These are phyloP conservation scores for Penicillium griseofulvum DNA, from an alignment of 2,329 filamentous ascomycete species.

Conservation along the genomic window DNA sequence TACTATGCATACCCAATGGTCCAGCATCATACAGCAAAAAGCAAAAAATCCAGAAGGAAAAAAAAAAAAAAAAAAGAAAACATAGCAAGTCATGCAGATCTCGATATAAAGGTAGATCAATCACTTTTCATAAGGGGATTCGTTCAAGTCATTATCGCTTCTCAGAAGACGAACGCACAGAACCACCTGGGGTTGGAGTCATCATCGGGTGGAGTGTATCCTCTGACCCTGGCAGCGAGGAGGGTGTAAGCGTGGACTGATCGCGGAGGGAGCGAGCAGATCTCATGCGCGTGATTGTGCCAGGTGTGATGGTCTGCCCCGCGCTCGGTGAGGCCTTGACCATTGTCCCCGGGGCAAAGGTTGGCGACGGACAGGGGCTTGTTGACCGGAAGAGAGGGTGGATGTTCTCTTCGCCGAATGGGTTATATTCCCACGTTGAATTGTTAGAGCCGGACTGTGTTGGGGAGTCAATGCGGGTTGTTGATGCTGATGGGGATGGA, in stretches of 20 bases:
- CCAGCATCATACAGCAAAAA: conserved; percentile 5
- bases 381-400: conserved; percentile 58
- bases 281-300: conserved; percentile 38
- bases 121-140: conserved; percentile 31
- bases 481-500: conserved; percentile 21
- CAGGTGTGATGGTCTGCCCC: conserved; percentile 50
- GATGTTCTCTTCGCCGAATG: conserved; percentile 51
- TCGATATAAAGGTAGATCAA: conserved; percentile 5
- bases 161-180: conserved; percentile 24
- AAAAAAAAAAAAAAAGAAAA: conserved; percentile 1
- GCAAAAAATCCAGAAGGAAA: neutral
- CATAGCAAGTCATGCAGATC: conserved; percentile 2
- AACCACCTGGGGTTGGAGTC: conserved; percentile 13
- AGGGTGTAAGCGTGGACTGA: conserved; percentile 7
- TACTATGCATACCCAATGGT: neutral
- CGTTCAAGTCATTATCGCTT: conserved; percentile 28
- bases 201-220: neutral
- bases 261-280: conserved; percentile 35
- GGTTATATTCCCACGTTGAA: conserved; percentile 18
- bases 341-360: conserved; percentile 52
- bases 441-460: conserved; percentile 6
- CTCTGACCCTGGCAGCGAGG: conserved; percentile 8
- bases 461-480: conserved; percentile 16
- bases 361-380: conserved; percentile 53
- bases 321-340: conserved; percentile 56